Percentiles rank a stretch among this genome's conserved stretches.
Evolutionary conservation across 73 alveolate species (phyloP).

Genomic region (Loxodes magnus): DNA sequence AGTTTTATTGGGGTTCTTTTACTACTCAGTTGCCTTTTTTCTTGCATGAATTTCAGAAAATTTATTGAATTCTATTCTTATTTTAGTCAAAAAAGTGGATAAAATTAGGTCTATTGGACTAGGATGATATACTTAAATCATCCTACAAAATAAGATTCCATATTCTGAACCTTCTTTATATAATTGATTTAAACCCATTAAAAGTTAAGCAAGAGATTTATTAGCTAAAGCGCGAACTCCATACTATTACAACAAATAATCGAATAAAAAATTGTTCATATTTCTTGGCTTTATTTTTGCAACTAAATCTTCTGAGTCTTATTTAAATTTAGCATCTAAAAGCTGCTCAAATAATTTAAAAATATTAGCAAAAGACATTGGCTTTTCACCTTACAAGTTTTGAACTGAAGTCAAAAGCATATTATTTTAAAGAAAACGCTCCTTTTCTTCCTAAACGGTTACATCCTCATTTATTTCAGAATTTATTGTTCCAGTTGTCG

Average conservation of each 20-base stretch:
- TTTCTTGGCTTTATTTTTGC: conserved; percentile 3
- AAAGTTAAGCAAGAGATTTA: neutral
- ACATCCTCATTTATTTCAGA: too few relatives aligned
- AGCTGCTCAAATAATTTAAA: conserved; percentile 8
- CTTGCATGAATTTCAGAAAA: too few relatives aligned
- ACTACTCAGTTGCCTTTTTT: too few relatives aligned
- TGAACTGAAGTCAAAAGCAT: neutral
- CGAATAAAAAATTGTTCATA: conserved; percentile 7
- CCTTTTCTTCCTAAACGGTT: too few relatives aligned
- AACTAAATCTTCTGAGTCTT: conserved; percentile 1
- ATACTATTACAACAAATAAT: conserved; percentile 7
- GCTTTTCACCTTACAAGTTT: neutral
- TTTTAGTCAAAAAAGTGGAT: too few relatives aligned
- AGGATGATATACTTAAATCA: conserved; percentile 7
- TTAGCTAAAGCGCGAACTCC: conserved; percentile 1
- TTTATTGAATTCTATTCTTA: too few relatives aligned
- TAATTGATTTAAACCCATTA: conserved; percentile 4
- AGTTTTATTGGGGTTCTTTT: too few relatives aligned
- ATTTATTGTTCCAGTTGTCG: too few relatives aligned
- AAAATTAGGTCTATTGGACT: too few relatives aligned
- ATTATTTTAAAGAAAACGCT: neutral
- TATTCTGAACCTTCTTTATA: conserved; percentile 6
- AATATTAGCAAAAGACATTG: conserved; percentile 9
- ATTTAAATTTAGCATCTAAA: neutral
- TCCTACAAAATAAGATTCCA: conserved; percentile 12